These are phyloP conservation scores for Yamadazyma phyllophila DNA, from an alignment of 805 yeast genomes.

Conservation along the genomic window DNA sequence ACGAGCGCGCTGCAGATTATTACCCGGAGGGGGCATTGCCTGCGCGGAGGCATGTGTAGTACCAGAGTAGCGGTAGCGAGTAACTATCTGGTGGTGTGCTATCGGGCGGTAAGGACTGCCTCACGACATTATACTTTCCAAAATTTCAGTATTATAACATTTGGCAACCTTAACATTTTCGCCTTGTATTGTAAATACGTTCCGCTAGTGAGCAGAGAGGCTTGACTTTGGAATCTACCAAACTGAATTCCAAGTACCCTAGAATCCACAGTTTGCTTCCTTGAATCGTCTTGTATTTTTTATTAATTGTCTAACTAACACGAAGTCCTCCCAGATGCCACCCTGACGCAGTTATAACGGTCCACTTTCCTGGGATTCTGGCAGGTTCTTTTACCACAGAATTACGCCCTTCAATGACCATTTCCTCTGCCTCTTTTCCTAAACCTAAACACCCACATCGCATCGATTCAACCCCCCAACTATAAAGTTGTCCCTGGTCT, in stretches of 20 bases:
- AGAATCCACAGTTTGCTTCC: too few relatives aligned
- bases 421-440: conserved; percentile 24
- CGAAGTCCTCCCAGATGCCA: conserved; percentile 74
- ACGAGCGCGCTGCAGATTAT: conserved; percentile 4
- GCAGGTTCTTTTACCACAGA: conserved; percentile 6
- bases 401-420: conserved; percentile 15
- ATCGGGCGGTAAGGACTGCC: too few relatives aligned
- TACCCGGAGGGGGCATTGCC: conserved; percentile 4
- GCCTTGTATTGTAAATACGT: too few relatives aligned
- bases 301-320: neutral
- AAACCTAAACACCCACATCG: conserved; percentile 72
- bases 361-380: conserved; percentile 38
- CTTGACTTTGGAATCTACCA: too few relatives aligned
- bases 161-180: too few relatives aligned
- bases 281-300: too few relatives aligned
- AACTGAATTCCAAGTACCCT: too few relatives aligned
- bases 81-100: neutral
- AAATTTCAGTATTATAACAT: too few relatives aligned
- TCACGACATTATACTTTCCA: too few relatives aligned
- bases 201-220: too few relatives aligned
- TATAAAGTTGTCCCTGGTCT: conserved; percentile 50
- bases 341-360: conserved; percentile 70
- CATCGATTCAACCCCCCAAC: conserved; percentile 69
- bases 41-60: neutral
- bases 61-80: neutral